Evolutionary conservation across 1,139 yeast genomes (phyloP).

Genomic region (Scheffersomyces parashehatae): DNA sequence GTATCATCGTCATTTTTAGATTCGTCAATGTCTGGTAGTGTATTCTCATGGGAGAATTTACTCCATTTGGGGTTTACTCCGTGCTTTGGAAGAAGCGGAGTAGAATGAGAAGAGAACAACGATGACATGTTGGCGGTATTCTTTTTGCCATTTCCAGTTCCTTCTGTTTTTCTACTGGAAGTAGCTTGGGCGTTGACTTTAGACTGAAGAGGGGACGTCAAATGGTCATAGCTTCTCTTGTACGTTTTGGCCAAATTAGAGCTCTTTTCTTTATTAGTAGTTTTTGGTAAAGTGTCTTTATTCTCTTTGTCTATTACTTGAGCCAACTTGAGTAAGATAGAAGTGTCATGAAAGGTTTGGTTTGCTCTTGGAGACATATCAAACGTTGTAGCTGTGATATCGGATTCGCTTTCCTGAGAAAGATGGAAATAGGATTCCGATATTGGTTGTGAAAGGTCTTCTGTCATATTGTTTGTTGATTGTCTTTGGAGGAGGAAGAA

Average conservation of each 20-base stretch:
- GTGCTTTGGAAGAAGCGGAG: slow-evolving; percentile 23
- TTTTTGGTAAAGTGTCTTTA: neutral
- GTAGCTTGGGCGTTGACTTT: too few species aligned
- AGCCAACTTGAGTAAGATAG: slow-evolving; percentile 20
- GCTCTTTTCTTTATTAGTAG: too few species aligned
- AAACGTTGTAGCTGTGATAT: slow-evolving; percentile 13
- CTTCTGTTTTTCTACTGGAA: too few species aligned
- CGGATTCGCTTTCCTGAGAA: slow-evolving; percentile 24
- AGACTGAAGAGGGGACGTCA: too few species aligned
- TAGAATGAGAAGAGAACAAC: slow-evolving; percentile 30
- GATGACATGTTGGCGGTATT: slow-evolving; percentile 3
- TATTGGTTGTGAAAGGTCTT: slow-evolving; percentile 25
- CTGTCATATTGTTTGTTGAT: slow-evolving; percentile 3
- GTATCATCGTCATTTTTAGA: slow-evolving; percentile 15
- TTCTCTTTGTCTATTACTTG: slow-evolving; percentile 15
- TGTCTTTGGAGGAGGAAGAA: too few species aligned
- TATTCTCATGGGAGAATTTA: slow-evolving; percentile 7
- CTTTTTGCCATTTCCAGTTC: too few species aligned
- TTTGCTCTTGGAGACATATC: slow-evolving; percentile 10
- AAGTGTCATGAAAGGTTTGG: slow-evolving; percentile 11
- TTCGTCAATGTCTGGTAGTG: slow-evolving; percentile 11
- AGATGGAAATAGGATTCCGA: slow-evolving; percentile 33
- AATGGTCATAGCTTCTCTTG: too few species aligned
- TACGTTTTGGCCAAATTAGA: too few species aligned
- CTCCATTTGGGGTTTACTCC: slow-evolving; percentile 5